Conservation (phyloP, 1,284 basidiomycete species). For the Macrocystidia cucumis region DNA sequence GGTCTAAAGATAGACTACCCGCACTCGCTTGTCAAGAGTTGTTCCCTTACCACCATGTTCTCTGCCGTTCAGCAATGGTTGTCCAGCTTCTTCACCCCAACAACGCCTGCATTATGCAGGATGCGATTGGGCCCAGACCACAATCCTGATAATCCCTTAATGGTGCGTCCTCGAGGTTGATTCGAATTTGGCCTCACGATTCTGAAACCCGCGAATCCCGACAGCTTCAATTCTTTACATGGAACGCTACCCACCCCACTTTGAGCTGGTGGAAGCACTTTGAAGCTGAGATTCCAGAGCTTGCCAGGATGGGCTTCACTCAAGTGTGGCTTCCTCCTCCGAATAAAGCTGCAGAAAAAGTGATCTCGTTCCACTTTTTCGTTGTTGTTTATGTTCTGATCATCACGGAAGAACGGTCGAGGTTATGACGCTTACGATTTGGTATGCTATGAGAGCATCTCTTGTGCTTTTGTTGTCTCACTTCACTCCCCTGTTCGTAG, state of each 20-base stretch:
- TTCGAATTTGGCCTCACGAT: background rate
- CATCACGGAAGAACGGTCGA: conserved; percentile 41
- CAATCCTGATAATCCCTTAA: conserved; percentile 45
- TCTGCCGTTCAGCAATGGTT: conserved; percentile 19
- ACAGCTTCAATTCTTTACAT: conserved; percentile 81
- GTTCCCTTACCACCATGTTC: too few relatives aligned
- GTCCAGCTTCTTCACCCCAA: conserved; percentile 16
- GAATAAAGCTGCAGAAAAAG: conserved; percentile 62
- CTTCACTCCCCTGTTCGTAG: conserved; percentile 24
- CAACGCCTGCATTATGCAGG: conserved; percentile 39
- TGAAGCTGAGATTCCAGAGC: conserved; percentile 57
- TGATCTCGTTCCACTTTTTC: conserved; percentile 16
- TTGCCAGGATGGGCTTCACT: conserved; percentile 79
- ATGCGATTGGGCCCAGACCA: conserved; percentile 53
- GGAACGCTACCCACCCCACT: conserved; percentile 52
- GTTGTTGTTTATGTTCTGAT: conserved; percentile 4
- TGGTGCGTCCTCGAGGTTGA: conserved; percentile 33
- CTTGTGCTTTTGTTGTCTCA: conserved; percentile 3
- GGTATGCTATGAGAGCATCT: conserved; percentile 26
- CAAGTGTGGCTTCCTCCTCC: conserved; percentile 77
- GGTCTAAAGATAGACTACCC: too few relatives aligned
- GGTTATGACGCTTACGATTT: conserved; percentile 81
- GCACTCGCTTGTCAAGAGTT: too few relatives aligned
- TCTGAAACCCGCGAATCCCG: background rate
- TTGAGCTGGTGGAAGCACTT: conserved; percentile 85